These are phyloP conservation scores for Aspergillus sparsus DNA, from an alignment of 495 filamentous ascomycete species.

Conservation along the genomic window DNA sequence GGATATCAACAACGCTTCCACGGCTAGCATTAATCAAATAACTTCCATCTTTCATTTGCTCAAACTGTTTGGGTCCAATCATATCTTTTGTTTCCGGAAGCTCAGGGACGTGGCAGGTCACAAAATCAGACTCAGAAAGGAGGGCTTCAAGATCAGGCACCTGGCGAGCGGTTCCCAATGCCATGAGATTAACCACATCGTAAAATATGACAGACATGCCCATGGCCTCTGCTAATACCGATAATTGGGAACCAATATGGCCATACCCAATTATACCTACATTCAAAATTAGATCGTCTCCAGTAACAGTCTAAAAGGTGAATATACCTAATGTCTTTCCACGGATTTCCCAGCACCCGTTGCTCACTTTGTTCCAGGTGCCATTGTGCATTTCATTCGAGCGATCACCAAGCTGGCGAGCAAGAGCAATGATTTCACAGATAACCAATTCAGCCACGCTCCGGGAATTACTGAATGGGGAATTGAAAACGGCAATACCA, in stretches of 20 bases:
- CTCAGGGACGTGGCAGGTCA: slow-evolving; percentile 94
- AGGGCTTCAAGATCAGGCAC: slow-evolving; percentile 75
- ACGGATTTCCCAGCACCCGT: slow-evolving; percentile 95
- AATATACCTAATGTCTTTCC: slow-evolving; percentile 86
- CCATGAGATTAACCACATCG: slow-evolving; percentile 91
- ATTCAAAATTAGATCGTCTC: slow-evolving; percentile 7
- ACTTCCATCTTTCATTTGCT: slow-evolving; percentile 85
- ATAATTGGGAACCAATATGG: slow-evolving; percentile 95
- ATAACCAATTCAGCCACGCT: slow-evolving; percentile 97
- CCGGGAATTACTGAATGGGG: slow-evolving; percentile 95
- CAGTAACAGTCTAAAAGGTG: background rate
- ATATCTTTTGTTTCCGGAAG: slow-evolving; percentile 87
- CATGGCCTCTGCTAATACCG: slow-evolving; percentile 94
- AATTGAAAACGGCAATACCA: slow-evolving; percentile 98
- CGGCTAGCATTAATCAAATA: slow-evolving; percentile 97
- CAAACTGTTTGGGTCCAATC: slow-evolving; percentile 75
- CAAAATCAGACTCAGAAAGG: slow-evolving; percentile 80
- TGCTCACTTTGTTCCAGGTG: slow-evolving; percentile 97
- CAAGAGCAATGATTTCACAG: slow-evolving; percentile 85
- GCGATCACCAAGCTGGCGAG: slow-evolving; percentile 89
- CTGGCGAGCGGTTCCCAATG: slow-evolving; percentile 81
- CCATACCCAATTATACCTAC: slow-evolving; percentile 92
- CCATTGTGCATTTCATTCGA: slow-evolving; percentile 93
- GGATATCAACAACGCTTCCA: slow-evolving; percentile 92
- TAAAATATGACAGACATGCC: slow-evolving; percentile 97